Conservation (phyloP, 169 alveolate genomes). For the Plasmodium yoelii region DNA sequence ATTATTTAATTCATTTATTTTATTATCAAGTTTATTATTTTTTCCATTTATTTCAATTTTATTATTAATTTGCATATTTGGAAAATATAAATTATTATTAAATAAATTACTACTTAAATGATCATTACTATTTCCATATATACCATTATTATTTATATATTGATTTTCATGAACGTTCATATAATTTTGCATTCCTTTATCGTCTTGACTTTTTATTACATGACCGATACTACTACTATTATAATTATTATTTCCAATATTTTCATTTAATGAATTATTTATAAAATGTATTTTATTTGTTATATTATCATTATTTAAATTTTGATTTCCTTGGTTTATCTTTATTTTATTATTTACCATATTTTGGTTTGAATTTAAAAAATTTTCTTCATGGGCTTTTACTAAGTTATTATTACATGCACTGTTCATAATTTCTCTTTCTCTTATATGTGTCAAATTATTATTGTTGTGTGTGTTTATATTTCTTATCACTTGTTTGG, state of each 20-base stretch:
- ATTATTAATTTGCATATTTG: not conserved
- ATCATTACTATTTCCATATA: not conserved
- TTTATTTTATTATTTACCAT: not conserved
- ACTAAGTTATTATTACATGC: not conserved
- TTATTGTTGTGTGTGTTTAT: too few species aligned
- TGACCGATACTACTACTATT: not conserved
- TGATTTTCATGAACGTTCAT: not conserved
- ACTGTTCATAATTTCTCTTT: not conserved
- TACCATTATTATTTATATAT: not conserved
- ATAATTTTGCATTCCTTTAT: not conserved
- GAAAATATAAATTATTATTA: not conserved
- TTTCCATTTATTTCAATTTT: slow-evolving; percentile 11
- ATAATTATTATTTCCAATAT: not conserved
- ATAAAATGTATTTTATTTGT: not conserved
- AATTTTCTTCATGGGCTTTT: not conserved
- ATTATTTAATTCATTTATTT: not conserved
- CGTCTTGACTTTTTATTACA: not conserved
- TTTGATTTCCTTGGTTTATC: not conserved
- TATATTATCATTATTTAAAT: not conserved
- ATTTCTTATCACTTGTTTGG: not conserved
- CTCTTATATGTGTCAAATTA: not conserved
- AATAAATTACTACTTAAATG: not conserved
- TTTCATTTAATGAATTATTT: not conserved
- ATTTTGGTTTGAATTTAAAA: not conserved
- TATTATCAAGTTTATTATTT: slow-evolving; percentile 15